Conservation (phyloP, 2,329 filamentous ascomycete genomes). For the Venturia nashicola region DNA sequence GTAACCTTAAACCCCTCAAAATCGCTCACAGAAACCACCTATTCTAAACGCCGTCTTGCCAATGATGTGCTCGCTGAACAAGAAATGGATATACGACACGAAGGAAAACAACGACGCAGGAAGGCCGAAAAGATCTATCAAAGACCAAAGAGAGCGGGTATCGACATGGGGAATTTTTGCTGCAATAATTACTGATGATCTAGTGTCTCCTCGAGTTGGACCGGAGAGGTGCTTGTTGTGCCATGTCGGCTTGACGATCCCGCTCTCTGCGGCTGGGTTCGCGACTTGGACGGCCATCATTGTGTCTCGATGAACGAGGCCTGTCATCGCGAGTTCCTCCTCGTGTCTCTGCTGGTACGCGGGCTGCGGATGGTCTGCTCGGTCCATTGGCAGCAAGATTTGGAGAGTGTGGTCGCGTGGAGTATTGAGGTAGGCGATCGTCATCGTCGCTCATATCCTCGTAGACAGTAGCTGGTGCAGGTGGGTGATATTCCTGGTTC, state of each 20-base stretch:
- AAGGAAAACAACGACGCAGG: too few species aligned
- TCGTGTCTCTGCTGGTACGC: not conserved
- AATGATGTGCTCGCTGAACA: not conserved
- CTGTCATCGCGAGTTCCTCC: not conserved
- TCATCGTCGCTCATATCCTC: constrained; percentile 28
- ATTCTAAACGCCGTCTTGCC: not conserved
- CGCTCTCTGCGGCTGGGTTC: not conserved
- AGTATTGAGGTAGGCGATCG: not conserved
- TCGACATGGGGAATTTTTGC: not conserved
- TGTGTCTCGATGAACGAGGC: not conserved
- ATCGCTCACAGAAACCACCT: not conserved
- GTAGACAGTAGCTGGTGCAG: constrained; percentile 33
- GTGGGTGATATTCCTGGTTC: constrained; percentile 14
- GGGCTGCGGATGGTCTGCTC: not conserved
- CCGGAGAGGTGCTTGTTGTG: not conserved
- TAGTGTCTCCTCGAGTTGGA: not conserved
- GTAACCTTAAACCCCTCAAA: not conserved
- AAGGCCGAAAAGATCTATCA: not conserved
- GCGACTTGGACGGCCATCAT: not conserved
- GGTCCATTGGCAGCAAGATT: not conserved
- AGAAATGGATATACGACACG: not conserved
- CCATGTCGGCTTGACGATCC: not conserved
- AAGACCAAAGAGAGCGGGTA: not conserved
- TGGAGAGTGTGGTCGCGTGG: not conserved
- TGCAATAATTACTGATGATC: not conserved